Conservation (phyloP, 176 grass and related monocot species). For the Luzula sylvatica region DNA sequence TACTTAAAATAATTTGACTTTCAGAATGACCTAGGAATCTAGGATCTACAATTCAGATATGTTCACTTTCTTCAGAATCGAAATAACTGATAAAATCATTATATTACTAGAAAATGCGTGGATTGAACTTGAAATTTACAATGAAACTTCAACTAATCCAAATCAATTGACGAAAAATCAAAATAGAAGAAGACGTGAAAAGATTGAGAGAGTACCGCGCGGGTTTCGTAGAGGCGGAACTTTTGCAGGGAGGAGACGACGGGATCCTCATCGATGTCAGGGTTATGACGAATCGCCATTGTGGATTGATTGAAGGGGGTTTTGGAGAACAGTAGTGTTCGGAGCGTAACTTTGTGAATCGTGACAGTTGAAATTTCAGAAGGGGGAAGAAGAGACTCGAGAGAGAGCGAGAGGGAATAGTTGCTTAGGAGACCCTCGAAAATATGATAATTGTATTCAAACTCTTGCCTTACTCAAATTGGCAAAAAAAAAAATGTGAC, state of each 20-base stretch:
- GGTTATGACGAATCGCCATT: constrained; percentile 44
- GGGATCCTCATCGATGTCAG: constrained; percentile 29
- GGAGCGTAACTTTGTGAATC: background rate
- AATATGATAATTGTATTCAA: too few relatives aligned
- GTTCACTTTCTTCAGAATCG: too few relatives aligned
- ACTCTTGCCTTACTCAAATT: too few relatives aligned
- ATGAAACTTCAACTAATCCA: background rate
- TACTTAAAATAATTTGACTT: too few relatives aligned
- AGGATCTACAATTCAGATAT: too few relatives aligned
- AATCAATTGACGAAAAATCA: constrained; percentile 4
- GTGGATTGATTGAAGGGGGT: constrained; percentile 13
- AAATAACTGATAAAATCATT: too few relatives aligned
- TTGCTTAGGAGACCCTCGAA: background rate
- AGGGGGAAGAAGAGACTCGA: background rate
- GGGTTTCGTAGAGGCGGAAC: constrained; percentile 91
- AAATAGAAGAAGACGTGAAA: background rate
- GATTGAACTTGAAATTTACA: background rate
- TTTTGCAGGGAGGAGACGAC: constrained; percentile 51
- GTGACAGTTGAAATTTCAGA: background rate
- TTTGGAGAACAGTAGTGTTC: background rate
- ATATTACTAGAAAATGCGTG: too few relatives aligned
- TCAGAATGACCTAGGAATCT: too few relatives aligned
- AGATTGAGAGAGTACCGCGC: constrained; percentile 34
- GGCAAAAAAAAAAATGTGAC: too few relatives aligned
- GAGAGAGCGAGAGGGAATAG: background rate